Percentiles rank a stretch among this genome's conserved stretches.
phyloP scores from a whole-genome alignment of 2,329 filamentous ascomycete species.

The Aciculosporium take region DNA sequence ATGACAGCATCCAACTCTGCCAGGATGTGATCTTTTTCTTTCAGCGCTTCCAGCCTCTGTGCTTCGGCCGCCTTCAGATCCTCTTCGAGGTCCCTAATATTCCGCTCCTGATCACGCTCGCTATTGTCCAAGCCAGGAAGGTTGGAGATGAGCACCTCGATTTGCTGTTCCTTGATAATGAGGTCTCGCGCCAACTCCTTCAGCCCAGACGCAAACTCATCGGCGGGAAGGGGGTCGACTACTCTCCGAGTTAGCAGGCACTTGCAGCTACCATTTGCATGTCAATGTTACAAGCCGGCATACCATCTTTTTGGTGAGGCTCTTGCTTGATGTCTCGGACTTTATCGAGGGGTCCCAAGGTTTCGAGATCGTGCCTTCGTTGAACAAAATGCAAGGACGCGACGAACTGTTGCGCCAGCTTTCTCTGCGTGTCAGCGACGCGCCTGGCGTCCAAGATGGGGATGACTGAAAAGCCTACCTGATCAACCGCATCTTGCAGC shows the following conservation, averaged over 20 bases:
- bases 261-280: background rate
- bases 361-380: slow-evolving; percentile 52
- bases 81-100: slow-evolving; percentile 50
- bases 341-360: slow-evolving; percentile 41
- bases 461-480: slow-evolving; percentile 33
- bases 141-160: slow-evolving; percentile 60
- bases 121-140: slow-evolving; percentile 68
- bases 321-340: slow-evolving; percentile 44
- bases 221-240: slow-evolving; percentile 48
- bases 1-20: slow-evolving; percentile 47
- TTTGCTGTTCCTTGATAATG: slow-evolving; percentile 69
- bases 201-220: slow-evolving; percentile 53
- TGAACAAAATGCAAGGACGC: slow-evolving; percentile 53
- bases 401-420: slow-evolving; percentile 57
- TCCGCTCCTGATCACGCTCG: slow-evolving; percentile 59
- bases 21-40: slow-evolving; percentile 48
- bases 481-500: slow-evolving; percentile 71
- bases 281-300: background rate
- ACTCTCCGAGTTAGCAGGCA: slow-evolving; percentile 2
- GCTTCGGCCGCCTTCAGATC: slow-evolving; percentile 49
- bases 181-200: slow-evolving; percentile 63
- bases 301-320: slow-evolving; percentile 36
- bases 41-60: slow-evolving; percentile 47
- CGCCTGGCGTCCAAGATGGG: background rate
- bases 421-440: slow-evolving; percentile 1